Percentiles rank a stretch among this genome's conserved stretches.
These are phyloP conservation scores for Centaurea solstitialis DNA, from an alignment of 129 eudicot species.

Conservation along the genomic window DNA sequence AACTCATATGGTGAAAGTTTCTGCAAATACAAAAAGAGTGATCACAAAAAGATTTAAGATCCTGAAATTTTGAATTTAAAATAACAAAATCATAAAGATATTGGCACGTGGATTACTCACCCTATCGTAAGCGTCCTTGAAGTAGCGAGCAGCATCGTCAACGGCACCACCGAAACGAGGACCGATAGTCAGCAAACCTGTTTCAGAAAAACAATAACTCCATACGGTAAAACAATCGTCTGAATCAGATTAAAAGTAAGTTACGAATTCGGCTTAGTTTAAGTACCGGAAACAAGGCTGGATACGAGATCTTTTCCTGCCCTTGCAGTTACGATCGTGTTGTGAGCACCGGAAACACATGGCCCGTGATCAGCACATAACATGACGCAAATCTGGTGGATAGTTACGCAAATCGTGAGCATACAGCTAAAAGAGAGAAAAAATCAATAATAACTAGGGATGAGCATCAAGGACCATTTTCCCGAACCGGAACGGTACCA, in stretches of 20 bases:
- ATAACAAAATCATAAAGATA: neutral
- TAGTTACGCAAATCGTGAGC: neutral
- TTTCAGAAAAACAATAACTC: slow-evolving; percentile 17
- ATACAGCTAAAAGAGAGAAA: neutral
- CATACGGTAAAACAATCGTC: neutral
- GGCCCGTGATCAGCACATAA: slow-evolving; percentile 99
- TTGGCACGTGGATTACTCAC: slow-evolving; percentile 40
- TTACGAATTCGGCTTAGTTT: neutral
- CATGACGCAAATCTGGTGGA: slow-evolving; percentile 84
- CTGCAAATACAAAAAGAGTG: slow-evolving; percentile 35
- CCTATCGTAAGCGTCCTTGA: slow-evolving; percentile 92
- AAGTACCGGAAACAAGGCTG: slow-evolving; percentile 81
- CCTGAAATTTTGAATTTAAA: neutral
- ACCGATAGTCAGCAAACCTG: slow-evolving; percentile 91
- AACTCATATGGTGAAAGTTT: slow-evolving; percentile 83
- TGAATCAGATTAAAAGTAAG: neutral
- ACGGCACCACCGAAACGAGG: slow-evolving; percentile 96
- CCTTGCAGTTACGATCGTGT: slow-evolving; percentile 90
- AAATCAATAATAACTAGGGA: too few relatives aligned
- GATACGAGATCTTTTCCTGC: slow-evolving; percentile 96
- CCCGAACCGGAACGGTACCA: too few relatives aligned
- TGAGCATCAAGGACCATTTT: too few relatives aligned
- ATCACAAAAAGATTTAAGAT: neutral
- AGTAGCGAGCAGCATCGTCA: slow-evolving; percentile 97
- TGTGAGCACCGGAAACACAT: slow-evolving; percentile 97